A percentile compares a stretch with the other conserved stretches of the same genome.
Conservation (phyloP, 495 filamentous ascomycete species). For the Neurospora hispaniola region DNA sequence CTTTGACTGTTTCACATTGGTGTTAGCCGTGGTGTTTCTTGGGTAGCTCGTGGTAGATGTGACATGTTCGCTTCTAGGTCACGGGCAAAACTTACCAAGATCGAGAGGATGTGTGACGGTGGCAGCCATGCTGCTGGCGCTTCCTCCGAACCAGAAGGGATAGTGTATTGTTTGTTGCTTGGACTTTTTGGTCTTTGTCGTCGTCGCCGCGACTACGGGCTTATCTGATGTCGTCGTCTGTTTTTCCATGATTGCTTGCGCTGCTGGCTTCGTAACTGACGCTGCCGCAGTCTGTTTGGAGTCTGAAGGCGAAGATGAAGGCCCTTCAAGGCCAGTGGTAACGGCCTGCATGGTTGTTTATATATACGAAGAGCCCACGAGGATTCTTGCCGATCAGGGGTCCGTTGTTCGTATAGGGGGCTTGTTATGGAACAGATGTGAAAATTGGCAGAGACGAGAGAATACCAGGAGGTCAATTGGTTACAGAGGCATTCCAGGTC, state of each 20-base stretch:
- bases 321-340: not conserved
- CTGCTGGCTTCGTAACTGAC: not conserved
- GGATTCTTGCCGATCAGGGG: not conserved
- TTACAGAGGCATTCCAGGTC: not conserved
- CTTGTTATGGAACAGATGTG: not conserved
- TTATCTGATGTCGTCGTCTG: not conserved
- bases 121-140: slow-evolving; percentile 81
- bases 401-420: not conserved
- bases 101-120: slow-evolving; percentile 86
- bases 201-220: slow-evolving; percentile 4
- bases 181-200: slow-evolving; percentile 12
- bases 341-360: slow-evolving; percentile 9
- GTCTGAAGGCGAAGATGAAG: not conserved
- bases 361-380: not conserved
- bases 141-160: slow-evolving; percentile 93
- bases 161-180: slow-evolving; percentile 48
- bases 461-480: not conserved
- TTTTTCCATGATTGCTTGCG: slow-evolving; percentile 2
- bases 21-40: not conserved
- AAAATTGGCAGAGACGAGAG: not conserved
- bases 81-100: slow-evolving; percentile 44
- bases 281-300: not conserved
- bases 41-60: not conserved
- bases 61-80: slow-evolving; percentile 30
- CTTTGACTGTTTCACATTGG: slow-evolving; percentile 25